These are phyloP conservation scores for Yarrowia sp. DNA, from an alignment of 805 yeast species.

Conservation along the genomic window DNA sequence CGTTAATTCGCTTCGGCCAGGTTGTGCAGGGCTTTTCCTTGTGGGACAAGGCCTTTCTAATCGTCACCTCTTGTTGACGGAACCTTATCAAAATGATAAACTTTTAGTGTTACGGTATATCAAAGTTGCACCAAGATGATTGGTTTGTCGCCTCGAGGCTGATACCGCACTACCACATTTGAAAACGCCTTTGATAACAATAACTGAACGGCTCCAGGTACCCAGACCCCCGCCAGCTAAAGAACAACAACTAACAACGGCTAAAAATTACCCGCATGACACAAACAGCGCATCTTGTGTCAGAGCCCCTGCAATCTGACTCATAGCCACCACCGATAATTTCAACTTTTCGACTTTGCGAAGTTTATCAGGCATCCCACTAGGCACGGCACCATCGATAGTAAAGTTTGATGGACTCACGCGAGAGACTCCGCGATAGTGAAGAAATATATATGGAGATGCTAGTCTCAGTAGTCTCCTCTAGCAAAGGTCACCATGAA, in stretches of 20 bases:
- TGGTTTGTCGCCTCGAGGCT: neutral
- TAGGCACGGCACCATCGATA: constrained; percentile 18
- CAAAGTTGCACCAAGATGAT: constrained; percentile 9
- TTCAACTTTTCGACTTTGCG: neutral
- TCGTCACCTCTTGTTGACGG: too few relatives aligned
- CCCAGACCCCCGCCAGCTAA: too few relatives aligned
- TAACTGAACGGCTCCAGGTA: too few relatives aligned
- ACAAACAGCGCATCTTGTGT: neutral
- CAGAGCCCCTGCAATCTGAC: neutral
- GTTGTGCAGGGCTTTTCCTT: neutral
- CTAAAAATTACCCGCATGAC: neutral
- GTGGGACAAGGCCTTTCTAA: too few relatives aligned
- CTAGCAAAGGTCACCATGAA: neutral
- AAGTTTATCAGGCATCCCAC: neutral
- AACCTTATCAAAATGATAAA: neutral
- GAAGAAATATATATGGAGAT: neutral
- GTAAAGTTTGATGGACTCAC: constrained; percentile 11
- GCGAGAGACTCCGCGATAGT: neutral
- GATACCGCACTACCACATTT: neutral
- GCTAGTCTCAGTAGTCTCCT: neutral
- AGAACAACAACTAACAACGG: too few relatives aligned
- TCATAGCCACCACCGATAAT: neutral
- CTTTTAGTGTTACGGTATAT: neutral
- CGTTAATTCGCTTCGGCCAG: constrained; percentile 3
- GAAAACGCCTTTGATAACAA: too few relatives aligned